These are phyloP conservation scores for Fusarium goolgardi DNA, from an alignment of 2,329 filamentous ascomycete genomes.

Conservation along the genomic window DNA sequence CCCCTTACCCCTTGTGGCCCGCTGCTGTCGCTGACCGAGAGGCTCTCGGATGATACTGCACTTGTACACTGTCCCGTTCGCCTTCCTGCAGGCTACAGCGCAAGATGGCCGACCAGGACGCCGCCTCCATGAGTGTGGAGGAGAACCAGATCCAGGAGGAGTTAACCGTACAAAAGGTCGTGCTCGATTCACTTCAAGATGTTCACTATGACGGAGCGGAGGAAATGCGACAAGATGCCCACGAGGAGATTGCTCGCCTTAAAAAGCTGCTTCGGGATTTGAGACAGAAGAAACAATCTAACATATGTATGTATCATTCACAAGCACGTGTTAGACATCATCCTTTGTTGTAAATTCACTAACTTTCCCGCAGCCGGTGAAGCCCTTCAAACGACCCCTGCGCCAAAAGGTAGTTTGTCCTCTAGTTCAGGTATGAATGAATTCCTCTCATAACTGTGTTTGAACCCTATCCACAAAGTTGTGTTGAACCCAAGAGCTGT, in stretches of 20 bases:
- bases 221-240: slow-evolving; percentile 46
- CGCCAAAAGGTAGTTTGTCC: slow-evolving; percentile 1
- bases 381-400: slow-evolving; percentile 3
- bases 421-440: slow-evolving; percentile 33
- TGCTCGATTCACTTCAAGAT: slow-evolving; percentile 56
- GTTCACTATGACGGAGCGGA: slow-evolving; percentile 48
- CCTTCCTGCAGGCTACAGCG: slow-evolving; percentile 17
- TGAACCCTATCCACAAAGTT: neutral
- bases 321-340: neutral
- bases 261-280: slow-evolving; percentile 46
- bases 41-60: slow-evolving; percentile 30
- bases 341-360: neutral
- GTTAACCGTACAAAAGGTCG: slow-evolving; percentile 56
- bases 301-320: slow-evolving; percentile 13
- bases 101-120: slow-evolving; percentile 32
- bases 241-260: slow-evolving; percentile 48
- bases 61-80: slow-evolving; percentile 32
- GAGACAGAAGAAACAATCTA: slow-evolving; percentile 19
- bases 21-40: slow-evolving; percentile 28
- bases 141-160: slow-evolving; percentile 56
- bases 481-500: neutral
- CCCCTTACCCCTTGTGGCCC: slow-evolving; percentile 25
- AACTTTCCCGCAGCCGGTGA: slow-evolving; percentile 1
- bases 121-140: slow-evolving; percentile 39
- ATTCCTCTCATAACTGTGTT: neutral